Conservation (phyloP, 2,329 filamentous ascomycete species). For the Scedosporium boydii region DNA sequence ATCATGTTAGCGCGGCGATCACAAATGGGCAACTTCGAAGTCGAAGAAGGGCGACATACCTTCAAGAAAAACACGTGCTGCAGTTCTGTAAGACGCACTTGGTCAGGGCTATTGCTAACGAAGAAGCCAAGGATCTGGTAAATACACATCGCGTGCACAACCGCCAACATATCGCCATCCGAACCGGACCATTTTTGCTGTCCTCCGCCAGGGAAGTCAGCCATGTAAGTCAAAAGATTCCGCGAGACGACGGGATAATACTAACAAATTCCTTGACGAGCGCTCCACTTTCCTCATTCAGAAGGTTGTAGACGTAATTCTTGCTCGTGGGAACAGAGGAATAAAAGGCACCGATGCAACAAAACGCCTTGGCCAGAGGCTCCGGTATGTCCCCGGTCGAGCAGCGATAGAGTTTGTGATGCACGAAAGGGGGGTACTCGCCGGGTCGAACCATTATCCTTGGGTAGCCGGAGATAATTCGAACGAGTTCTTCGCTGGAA, state of each 20-base stretch:
- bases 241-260: too few species aligned
- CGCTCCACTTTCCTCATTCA: conserved; percentile 8
- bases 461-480: conserved; percentile 7
- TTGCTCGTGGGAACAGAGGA: conserved; percentile 3
- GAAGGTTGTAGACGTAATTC: conserved; percentile 2
- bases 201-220: too few species aligned
- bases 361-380: conserved; percentile 6
- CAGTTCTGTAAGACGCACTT: conserved; percentile 4
- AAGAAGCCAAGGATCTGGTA: conserved; percentile 11
- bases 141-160: conserved; percentile 10
- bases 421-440: conserved; percentile 9
- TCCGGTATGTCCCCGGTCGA: conserved; percentile 8
- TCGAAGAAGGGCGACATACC: neutral
- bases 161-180: conserved; percentile 3
- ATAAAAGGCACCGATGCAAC: conserved; percentile 5
- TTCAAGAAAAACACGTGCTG: conserved; percentile 9
- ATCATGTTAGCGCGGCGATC: neutral
- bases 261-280: conserved; percentile 6
- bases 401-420: conserved; percentile 10
- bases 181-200: neutral
- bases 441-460: conserved; percentile 8
- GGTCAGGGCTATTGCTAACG: conserved; percentile 4
- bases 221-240: neutral
- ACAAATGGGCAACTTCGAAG: neutral
- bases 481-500: conserved; percentile 7